Evolutionary conservation across 2,329 filamentous ascomycete genomes (phyloP).

Genomic region (Colletotrichum falcatum): DNA sequence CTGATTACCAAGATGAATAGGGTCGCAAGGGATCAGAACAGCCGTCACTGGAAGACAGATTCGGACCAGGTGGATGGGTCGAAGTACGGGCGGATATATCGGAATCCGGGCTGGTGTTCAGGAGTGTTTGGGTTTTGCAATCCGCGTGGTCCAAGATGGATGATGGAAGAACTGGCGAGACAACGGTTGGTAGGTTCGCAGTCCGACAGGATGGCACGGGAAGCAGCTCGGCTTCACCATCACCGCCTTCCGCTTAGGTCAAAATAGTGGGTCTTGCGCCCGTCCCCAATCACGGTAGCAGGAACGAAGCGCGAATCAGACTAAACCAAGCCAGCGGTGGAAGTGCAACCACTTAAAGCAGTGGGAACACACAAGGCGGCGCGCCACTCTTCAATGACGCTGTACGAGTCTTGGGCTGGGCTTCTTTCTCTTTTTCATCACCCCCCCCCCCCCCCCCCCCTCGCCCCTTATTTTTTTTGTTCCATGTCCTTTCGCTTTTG

Average conservation of each 20-base stretch:
- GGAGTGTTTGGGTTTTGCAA: constrained; percentile 12
- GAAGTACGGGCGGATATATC: background rate
- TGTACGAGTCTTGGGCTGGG: constrained; percentile 2
- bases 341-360: constrained; percentile 14
- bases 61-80: background rate
- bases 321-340: constrained; percentile 25
- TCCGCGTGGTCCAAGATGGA: background rate
- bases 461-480: background rate
- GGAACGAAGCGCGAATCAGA: constrained; percentile 33
- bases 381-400: constrained; percentile 22
- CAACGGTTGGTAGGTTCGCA: constrained; percentile 8
- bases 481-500: background rate
- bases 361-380: constrained; percentile 17
- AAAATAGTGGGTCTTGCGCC: background rate
- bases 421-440: background rate
- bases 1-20: constrained; percentile 29
- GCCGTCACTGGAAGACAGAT: constrained; percentile 10
- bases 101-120: background rate
- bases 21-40: constrained; percentile 10
- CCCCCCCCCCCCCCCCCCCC: background rate
- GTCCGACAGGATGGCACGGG: constrained; percentile 35
- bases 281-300: constrained; percentile 16
- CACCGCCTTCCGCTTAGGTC: constrained; percentile 39
- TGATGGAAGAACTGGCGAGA: constrained; percentile 20
- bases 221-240: constrained; percentile 25